Percentiles rank a stretch among this genome's conserved stretches.
Evolutionary conservation across 345 rosid genomes (phyloP).

Genomic region (Citrus reticulata): DNA sequence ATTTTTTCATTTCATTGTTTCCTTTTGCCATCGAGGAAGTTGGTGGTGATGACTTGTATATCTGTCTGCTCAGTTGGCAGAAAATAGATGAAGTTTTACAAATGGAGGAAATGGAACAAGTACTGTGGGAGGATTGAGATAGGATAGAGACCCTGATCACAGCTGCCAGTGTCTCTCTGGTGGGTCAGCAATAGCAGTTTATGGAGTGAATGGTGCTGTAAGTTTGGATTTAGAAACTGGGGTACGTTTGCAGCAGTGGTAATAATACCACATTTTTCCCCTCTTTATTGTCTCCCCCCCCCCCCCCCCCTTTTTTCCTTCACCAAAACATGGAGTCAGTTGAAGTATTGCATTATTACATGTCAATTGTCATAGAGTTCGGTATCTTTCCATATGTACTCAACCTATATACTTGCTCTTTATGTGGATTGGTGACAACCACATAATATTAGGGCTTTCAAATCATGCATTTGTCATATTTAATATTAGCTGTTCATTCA

Average conservation of each 20-base stretch:
- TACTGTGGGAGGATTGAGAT: conserved; percentile 18
- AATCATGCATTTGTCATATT: not conserved
- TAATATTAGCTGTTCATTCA: conserved; percentile 11
- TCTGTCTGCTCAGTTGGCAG: conserved; percentile 32
- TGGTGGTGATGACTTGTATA: conserved; percentile 26
- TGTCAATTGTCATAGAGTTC: conserved; percentile 28
- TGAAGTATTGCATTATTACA: conserved; percentile 24
- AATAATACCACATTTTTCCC: conserved; percentile 15
- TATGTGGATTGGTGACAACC: conserved; percentile 22
- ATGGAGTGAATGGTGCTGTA: conserved; percentile 14
- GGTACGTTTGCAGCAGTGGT: conserved; percentile 6
- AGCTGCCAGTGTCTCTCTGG: conserved; percentile 1
- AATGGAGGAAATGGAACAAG: conserved; percentile 13
- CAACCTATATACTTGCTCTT: conserved; percentile 12
- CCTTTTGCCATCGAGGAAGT: conserved; percentile 19
- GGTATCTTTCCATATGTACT: conserved; percentile 18
- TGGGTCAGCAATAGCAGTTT: conserved; percentile 13
- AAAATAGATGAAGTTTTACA: conserved; percentile 9
- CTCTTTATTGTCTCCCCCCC: not conserved
- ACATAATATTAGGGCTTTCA: conserved; percentile 14
- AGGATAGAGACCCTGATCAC: conserved; percentile 10
- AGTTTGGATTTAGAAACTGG: not conserved
- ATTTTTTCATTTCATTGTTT: conserved; percentile 14
- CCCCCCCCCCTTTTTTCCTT: not conserved
- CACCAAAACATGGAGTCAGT: conserved; percentile 19